These are phyloP conservation scores for Retiboletus flavoniger DNA, from an alignment of 1,284 basidiomycete genomes.

Conservation along the genomic window DNA sequence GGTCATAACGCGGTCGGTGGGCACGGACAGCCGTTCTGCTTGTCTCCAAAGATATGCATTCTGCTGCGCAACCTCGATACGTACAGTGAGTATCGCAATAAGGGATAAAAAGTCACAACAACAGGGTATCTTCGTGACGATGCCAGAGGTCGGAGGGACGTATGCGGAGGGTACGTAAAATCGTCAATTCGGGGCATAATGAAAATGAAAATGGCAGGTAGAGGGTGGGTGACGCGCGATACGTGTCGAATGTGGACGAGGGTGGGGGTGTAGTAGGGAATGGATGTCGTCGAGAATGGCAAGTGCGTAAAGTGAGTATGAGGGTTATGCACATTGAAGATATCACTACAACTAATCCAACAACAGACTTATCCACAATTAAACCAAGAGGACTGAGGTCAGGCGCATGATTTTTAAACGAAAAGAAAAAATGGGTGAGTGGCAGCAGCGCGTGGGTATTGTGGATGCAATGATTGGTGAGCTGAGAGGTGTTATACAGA, in stretches of 20 bases:
- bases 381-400: conserved; percentile 23
- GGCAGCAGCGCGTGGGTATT: conserved; percentile 33
- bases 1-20: not conserved
- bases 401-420: conserved; percentile 17
- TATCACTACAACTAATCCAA: conserved; percentile 38
- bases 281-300: conserved; percentile 10
- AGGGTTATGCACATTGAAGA: conserved; percentile 30
- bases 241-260: conserved; percentile 10
- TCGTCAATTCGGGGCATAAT: conserved; percentile 34
- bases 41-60: conserved; percentile 36
- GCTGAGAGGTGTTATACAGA: conserved; percentile 30
- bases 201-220: not conserved
- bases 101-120: conserved; percentile 32
- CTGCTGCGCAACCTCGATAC: conserved; percentile 38
- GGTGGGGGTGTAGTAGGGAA: not conserved
- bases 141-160: conserved; percentile 14
- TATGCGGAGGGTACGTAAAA: conserved; percentile 29
- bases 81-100: conserved; percentile 25
- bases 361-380: conserved; percentile 37
- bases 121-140: conserved; percentile 39
- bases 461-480: conserved; percentile 28
- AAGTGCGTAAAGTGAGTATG: conserved; percentile 26
- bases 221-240: conserved; percentile 28
- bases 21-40: not conserved
- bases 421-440: conserved; percentile 15